Conservation (phyloP, 192 early-diverging fungal species). For the Diversispora eburnea region DNA sequence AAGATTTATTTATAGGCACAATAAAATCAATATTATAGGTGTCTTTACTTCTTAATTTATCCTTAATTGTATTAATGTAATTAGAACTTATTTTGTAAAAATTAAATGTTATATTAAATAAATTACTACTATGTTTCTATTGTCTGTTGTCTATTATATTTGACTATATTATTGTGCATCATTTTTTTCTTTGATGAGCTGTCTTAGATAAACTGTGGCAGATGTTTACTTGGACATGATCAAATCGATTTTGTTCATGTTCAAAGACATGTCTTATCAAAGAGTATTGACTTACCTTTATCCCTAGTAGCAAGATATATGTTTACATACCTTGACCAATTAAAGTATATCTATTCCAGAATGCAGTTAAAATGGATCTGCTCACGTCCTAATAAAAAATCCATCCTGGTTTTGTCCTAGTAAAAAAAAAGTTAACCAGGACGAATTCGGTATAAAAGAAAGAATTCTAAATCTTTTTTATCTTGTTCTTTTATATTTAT, state of each 20-base stretch:
- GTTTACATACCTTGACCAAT: too few relatives aligned
- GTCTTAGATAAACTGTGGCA: too few relatives aligned
- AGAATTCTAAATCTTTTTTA: too few relatives aligned
- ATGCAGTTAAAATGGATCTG: too few relatives aligned
- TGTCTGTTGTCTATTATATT: slow-evolving; percentile 10
- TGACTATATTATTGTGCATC: slow-evolving; percentile 2
- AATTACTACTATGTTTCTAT: slow-evolving; percentile 1
- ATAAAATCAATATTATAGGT: neutral
- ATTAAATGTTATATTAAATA: slow-evolving; percentile 8
- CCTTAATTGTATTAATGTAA: neutral
- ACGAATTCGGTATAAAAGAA: too few relatives aligned
- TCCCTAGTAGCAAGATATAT: too few relatives aligned
- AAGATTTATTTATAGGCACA: slow-evolving; percentile 14
- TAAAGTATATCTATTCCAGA: too few relatives aligned
- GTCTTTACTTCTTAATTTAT: neutral
- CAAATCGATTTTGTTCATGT: slow-evolving; percentile 2
- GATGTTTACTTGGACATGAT: neutral
- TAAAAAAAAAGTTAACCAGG: too few relatives aligned
- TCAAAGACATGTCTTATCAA: slow-evolving; percentile 12
- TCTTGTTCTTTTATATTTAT: too few relatives aligned
- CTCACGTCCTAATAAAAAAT: too few relatives aligned
- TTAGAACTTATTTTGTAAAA: neutral
- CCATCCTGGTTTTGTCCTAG: too few relatives aligned
- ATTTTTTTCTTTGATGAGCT: slow-evolving; percentile 14
- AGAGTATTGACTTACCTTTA: neutral